These are phyloP conservation scores for Anisodus acutangulus DNA, from an alignment of 257 asterid genomes.

Conservation along the genomic window DNA sequence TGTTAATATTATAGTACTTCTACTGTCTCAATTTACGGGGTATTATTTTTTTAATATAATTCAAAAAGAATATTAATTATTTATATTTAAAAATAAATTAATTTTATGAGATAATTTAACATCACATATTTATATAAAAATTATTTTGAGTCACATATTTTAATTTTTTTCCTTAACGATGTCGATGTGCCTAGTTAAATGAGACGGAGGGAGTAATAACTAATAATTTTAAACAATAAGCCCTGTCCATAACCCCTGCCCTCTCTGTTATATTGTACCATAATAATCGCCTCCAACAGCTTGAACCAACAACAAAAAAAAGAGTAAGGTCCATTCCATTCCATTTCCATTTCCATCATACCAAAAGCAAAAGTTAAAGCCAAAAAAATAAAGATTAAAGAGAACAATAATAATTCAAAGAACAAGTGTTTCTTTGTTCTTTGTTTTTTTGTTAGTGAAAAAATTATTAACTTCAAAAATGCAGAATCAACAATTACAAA, in stretches of 20 bases:
- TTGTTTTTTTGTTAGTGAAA: neutral
- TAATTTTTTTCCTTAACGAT: too few species aligned
- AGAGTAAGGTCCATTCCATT: too few species aligned
- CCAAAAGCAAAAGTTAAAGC: neutral
- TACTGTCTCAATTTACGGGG: too few species aligned
- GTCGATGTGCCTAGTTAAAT: too few species aligned
- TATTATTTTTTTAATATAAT: too few species aligned
- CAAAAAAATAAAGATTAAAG: neutral
- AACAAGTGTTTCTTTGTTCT: neutral
- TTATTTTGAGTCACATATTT: too few species aligned
- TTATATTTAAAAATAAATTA: too few species aligned
- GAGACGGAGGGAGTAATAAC: neutral
- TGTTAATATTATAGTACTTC: neutral
- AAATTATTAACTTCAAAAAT: neutral
- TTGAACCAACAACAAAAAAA: neutral
- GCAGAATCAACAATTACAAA: constrained; percentile 28
- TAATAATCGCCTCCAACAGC: neutral
- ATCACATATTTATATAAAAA: too few species aligned
- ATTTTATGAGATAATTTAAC: too few species aligned
- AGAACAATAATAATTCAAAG: neutral
- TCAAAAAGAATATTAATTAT: too few species aligned
- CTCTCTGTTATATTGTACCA: neutral
- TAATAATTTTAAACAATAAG: constrained; percentile 20
- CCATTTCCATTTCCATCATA: too few species aligned
- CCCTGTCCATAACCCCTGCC: neutral